Base-by-base conservation (phyloP, 768 basidiomycete species). In the Steccherinum ochraceum region DNA sequence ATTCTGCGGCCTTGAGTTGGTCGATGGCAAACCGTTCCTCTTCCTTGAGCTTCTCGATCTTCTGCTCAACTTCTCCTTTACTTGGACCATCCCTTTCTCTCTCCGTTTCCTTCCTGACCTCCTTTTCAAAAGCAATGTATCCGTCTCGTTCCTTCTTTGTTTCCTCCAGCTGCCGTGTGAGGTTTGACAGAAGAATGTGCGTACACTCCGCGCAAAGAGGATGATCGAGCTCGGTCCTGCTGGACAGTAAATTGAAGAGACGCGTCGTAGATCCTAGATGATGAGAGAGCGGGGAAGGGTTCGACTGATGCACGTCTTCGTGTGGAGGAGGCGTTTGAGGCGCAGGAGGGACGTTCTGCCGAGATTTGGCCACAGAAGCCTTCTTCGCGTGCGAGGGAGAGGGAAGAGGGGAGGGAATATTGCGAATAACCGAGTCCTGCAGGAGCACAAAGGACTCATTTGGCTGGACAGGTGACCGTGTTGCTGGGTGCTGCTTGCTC, bases 151-250 rank as follows among this genome's bases (percentile, higher is more conserved):
- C 93, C 63, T 84, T 88, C 70, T 84, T 90, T 2, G 87, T 86
- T 70, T 96, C 93, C 51, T 95, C 92, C 13, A 95, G 74, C 61
- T 92, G 84, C 43, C 78, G 77, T 58, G 87, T 83, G 25, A 98
- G 78, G 21, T 80, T 81, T 1, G 73, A 73, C 24, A 94, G 78
- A 26, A 98, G 69, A 45, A 86, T 77, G 60, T 89, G 84, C 2
- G 93, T 91, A 67, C 96, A 99, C 61, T 98, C 95, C 0, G 87
- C 82, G 66, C 96, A 99, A 5, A 99, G 76, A 4, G 96, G 96
- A 64, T 97, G 93, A 64, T 93, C 91, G 41, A 94, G 80, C 25
- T 87, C 86, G 48, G 86, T 83, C 40, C 83, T 75, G 50, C 83
- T 79, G 12, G 89, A 88, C 41, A 92, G 73, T 24, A 90, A 65